These are phyloP conservation scores for Lodderomyces metapsilosis DNA, from an alignment of 1,139 yeast species.

Conservation along the genomic window DNA sequence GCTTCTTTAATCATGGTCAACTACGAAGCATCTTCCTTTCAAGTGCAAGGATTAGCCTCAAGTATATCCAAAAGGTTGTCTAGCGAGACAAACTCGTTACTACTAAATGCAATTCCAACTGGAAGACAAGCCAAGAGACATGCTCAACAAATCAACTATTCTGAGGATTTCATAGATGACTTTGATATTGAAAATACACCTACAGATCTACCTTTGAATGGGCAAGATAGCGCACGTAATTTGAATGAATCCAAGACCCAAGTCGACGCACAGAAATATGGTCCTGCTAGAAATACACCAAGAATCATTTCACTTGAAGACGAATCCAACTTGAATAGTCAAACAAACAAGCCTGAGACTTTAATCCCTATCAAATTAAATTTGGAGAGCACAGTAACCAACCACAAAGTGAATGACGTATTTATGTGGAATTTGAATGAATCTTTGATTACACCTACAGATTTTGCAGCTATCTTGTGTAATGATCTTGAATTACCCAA, in stretches of 20 bases:
- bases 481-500: conserved; percentile 79
- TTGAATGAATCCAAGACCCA: conserved; percentile 21
- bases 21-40: conserved; percentile 25
- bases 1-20: conserved; percentile 10
- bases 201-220: conserved; percentile 11
- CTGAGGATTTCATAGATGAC: conserved; percentile 63
- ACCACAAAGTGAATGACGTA: conserved; percentile 66
- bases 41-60: conserved; percentile 76
- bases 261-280: conserved; percentile 30
- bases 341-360: conserved; percentile 34
- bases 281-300: conserved; percentile 36
- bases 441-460: conserved; percentile 73
- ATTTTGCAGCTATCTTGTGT: conserved; percentile 77
- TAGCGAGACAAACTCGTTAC: conserved; percentile 52
- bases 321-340: conserved; percentile 25
- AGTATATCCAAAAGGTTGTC: conserved; percentile 45
- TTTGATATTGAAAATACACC: conserved; percentile 69
- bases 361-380: conserved; percentile 79
- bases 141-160: conserved; percentile 75
- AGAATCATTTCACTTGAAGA: conserved; percentile 26
- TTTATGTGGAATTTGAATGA: conserved; percentile 92
- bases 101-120: conserved; percentile 66
- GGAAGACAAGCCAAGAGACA: conserved; percentile 76
- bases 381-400: conserved; percentile 65
- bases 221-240: conserved; percentile 6